Evolutionary conservation across 495 filamentous ascomycete species (phyloP).

Genomic region (Podospora conica): DNA sequence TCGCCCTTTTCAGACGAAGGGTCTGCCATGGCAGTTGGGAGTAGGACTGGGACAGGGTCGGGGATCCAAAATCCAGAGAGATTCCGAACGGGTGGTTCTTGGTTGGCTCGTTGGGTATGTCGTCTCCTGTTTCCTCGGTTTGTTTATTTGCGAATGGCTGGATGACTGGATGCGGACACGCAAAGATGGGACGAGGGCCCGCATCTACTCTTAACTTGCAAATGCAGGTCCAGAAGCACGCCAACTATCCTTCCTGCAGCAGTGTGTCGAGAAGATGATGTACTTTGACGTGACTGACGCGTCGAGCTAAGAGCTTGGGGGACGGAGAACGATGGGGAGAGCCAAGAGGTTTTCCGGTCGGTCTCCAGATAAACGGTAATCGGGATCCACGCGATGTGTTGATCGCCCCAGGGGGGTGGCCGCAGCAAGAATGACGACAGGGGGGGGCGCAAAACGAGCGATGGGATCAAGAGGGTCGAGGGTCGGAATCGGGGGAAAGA

Average conservation of each 20-base stretch:
- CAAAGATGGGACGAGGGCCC: neutral
- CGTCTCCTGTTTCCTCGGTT: neutral
- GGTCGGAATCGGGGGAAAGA: neutral
- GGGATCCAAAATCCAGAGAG: neutral
- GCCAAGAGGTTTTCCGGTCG: neutral
- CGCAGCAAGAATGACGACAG: neutral
- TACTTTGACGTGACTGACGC: neutral
- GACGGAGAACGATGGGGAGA: neutral
- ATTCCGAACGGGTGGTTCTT: too few relatives aligned
- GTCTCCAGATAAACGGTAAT: neutral
- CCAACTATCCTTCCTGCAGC: neutral
- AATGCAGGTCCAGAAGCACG: neutral
- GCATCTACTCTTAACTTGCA: neutral
- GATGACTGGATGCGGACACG: neutral
- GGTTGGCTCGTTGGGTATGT: too few relatives aligned
- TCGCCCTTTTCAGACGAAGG: conserved; percentile 2
- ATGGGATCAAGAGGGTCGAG: neutral
- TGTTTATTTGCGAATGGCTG: neutral
- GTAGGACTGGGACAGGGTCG: neutral
- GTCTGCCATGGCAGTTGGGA: conserved; percentile 1
- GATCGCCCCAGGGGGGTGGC: neutral
- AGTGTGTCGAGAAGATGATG: neutral
- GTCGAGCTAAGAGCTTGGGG: neutral
- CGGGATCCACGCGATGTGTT: neutral
- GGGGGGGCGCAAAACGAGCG: neutral